Base-by-base conservation (phyloP, 108 stramenopile genomes). In the Nannochloropsis salina region DNA sequence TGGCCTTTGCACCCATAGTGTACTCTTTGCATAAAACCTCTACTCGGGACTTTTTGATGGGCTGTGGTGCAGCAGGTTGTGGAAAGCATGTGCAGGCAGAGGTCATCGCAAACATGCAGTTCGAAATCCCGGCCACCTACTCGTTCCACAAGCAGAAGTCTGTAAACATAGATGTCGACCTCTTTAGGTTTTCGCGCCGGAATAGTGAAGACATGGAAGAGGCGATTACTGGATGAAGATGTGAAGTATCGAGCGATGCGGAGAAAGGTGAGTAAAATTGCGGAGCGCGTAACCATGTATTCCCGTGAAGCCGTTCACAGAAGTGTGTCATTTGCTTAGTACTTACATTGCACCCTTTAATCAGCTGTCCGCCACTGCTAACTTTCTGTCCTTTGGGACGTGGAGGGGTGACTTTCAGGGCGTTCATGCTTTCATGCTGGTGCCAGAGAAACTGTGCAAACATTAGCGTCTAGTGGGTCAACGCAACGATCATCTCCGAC, bases 21-120 rank as follows among this genome's bases (percentile, higher is more conserved):
- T 98, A 98, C 86, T 95, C 94, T 42, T 95, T 98, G 89, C 96
- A 98, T 91, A 98, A 98, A 86, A 93, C 95, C 12, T 93, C 93
- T 40, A 98, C 97, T 1, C 82, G 97, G 42, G 92, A 93, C 41
- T 95, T 93, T 90, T 81, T 95, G 43, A n/a, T 87, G 31, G 80
- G 80, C 8, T 41, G 87, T 44, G 43, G 84, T 88, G n/a, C 89
- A 94, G 84, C 84, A 74, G 84, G 42, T 82, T 21, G 42, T 88
- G 82, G 82, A 85, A 96, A 94, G 95, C 93, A 88, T 6, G 91
- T 86, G 6, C 45, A 86, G 8, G 42, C 44, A 6, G 91, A 93
- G 43, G 96, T 97, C 44, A 94, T 95, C 18, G 98, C 98, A 15
- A 92, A 96, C 89, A 95, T 98, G 92, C 92, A 93, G 44, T 98